Evolutionary conservation across 768 basidiomycete species (phyloP), one percentile per base, ranked within the genome.

Genomic region (Amyloporia xantha): DNA sequence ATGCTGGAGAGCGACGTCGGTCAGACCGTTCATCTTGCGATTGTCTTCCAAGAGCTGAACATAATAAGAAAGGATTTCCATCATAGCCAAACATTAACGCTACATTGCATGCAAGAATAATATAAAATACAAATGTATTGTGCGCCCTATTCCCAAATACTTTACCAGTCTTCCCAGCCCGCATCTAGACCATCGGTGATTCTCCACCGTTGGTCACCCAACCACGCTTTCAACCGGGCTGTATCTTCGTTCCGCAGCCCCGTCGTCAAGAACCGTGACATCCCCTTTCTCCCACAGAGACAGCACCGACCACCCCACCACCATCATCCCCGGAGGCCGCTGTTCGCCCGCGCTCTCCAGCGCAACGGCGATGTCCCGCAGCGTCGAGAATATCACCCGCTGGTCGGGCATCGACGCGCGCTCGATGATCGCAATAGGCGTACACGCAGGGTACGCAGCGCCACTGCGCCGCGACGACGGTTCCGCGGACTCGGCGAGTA

Each of bases 381-480:
- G 62, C 1, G 93, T 98, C 15, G 85, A 86, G 24, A 74, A 73
- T 19, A 96, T 73, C 2, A 88, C 80, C 12, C 96, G 71, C 66
- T 98, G 96, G 66, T 99, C 96, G 0, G 86, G 81, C 76, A 90
- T 86, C 19, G 88, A 90, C n/a, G 90, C 93, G 5, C 95, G 79
- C 66, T 99, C 96, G 45, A 99, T 82, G 55, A 98, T 83, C 6
- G 93, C 91, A 56, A 98, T 90, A 4, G 96, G 96, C 15, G 78
- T 71, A 58, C 86, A 68, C 0, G 68, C 54, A 0, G 95, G 96
- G 63, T 91, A 99, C 0, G 74, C 72, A 1, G 63, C 57, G 4
- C 83, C 81, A 35, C 72, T 70, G 2, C 78, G 69, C 36, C 64
- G 54, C 4, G 35, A 36, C 0, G 49, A 13, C 3, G 45, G 42